These are phyloP conservation scores for Saccharomyces eubayanus DNA, from an alignment of 805 yeast species.

Conservation along the genomic window DNA sequence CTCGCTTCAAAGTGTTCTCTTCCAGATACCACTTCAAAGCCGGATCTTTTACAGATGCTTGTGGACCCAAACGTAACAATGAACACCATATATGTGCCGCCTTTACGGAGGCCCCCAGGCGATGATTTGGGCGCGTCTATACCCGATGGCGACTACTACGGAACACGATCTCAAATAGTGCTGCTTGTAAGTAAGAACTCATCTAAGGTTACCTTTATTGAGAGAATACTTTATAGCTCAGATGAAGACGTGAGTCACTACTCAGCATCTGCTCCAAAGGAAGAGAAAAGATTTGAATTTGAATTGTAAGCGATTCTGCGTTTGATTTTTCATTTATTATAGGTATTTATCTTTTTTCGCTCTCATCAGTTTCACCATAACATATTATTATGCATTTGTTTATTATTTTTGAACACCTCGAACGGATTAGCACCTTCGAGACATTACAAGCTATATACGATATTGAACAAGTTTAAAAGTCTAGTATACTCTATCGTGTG, in stretches of 20 bases:
- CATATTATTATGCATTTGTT: neutral
- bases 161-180: constrained; percentile 83
- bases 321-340: neutral
- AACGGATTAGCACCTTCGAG: neutral
- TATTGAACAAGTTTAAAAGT: neutral
- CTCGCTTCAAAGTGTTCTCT: constrained; percentile 43
- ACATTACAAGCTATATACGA: neutral
- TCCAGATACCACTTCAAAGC: constrained; percentile 4
- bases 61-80: constrained; percentile 36
- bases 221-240: constrained; percentile 47
- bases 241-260: constrained; percentile 29
- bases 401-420: neutral
- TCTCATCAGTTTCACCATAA: neutral
- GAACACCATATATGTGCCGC: constrained; percentile 66
- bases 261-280: constrained; percentile 19
- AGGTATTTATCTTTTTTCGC: neutral
- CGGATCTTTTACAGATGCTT: neutral
- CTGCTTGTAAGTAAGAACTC: constrained; percentile 48
- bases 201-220: constrained; percentile 46
- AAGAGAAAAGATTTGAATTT: constrained; percentile 19
- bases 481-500: neutral
- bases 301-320: constrained; percentile 5
- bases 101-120: constrained; percentile 35
- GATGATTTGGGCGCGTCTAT: constrained; percentile 26
- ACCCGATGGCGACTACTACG: constrained; percentile 53